phyloP scores from a whole-genome alignment of 1,139 yeast species.

The Zhuliangozyma parablackwelliae region DNA sequence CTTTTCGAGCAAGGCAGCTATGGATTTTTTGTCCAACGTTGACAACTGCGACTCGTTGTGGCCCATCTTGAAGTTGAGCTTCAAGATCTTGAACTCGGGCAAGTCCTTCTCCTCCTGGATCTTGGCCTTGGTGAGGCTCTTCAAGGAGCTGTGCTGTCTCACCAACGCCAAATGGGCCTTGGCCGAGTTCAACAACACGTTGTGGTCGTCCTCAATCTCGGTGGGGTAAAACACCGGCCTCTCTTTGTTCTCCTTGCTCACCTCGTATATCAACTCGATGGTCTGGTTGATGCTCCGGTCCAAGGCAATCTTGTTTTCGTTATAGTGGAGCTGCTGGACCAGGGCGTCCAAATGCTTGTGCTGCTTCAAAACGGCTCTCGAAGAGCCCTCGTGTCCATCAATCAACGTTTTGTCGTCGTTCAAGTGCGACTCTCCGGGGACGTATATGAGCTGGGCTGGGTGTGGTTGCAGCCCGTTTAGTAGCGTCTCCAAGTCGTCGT shows the following conservation, averaged over 20 bases:
- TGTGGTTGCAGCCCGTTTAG: conserved; percentile 8
- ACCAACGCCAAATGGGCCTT: conserved; percentile 49
- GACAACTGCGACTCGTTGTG: conserved; percentile 39
- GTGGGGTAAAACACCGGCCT: conserved; percentile 70
- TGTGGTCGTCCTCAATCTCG: conserved; percentile 27
- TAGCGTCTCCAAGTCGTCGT: conserved; percentile 15
- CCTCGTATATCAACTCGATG: conserved; percentile 47
- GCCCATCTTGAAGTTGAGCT: conserved; percentile 60
- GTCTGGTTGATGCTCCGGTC: conserved; percentile 61
- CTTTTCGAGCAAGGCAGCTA: conserved; percentile 62
- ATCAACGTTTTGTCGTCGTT: conserved; percentile 24
- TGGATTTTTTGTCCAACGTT: conserved; percentile 58
- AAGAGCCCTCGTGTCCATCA: conserved; percentile 19
- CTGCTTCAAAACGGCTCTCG: conserved; percentile 3
- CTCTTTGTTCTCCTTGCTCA: conserved; percentile 50
- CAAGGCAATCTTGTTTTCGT: conserved; percentile 58
- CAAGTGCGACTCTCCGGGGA: conserved; percentile 28
- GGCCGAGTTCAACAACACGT: conserved; percentile 39
- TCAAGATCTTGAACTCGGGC: conserved; percentile 55
- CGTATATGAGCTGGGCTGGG: conserved; percentile 30
- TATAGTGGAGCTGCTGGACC: conserved; percentile 64
- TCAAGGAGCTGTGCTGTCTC: conserved; percentile 36
- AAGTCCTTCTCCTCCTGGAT: conserved; percentile 16
- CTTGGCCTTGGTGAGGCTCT: conserved; percentile 28
- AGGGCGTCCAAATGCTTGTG: conserved; percentile 34